Base-by-base conservation (phyloP, 2,329 filamentous ascomycete genomes). In the Zymoseptoria pseudotritici region DNA sequence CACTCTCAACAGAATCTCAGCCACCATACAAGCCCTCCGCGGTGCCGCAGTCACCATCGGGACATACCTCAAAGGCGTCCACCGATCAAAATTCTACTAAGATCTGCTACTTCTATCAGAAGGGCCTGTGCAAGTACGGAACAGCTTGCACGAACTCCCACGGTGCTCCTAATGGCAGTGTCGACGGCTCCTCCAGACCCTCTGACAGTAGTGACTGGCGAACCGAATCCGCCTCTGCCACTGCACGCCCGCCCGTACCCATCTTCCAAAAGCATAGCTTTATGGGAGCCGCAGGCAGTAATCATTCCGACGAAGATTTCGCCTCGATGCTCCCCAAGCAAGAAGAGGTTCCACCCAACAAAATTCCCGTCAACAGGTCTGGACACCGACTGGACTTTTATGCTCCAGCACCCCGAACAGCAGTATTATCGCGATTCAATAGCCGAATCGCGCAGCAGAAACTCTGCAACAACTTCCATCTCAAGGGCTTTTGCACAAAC, bases 381-480 rank as follows among this genome's bases (percentile, higher is more conserved):
- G 73, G 72, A 1, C 73, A 81, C 13, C 79, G 81, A 4, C 68
- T 83, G 13, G 81, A 83, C 64, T 63, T 70, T 0, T 76, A 75
- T 64, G 70, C 75, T 31, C 70, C 73, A 8, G 63, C 69, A 0
- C 76, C 78, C 0, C 65, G 74, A 0, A 36, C 63, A 13, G 71
- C 75, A 17, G 75, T 77, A 26, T 74, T 75, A 66, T 66, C 72
- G 1, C 63, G 64, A 8, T 82, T 79, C 65, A 72, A 74, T 20
- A 67, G 69, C 10, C 73, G 75, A 11, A 71, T 72, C 26, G 70
- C 69, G 13, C 65, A 70, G 2, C 69, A 72, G 19, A 82, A 81
- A 64, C 73, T 79, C 0, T 83, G 81, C 68, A 82, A 82, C 65
- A 75, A 74, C 26, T 75, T 76, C 60, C 77, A 82, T 58, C 71